Percentiles rank a stretch among this genome's conserved stretches.
Conservation (phyloP, 352 stramenopile species). For the Pythium phragmiticola region DNA sequence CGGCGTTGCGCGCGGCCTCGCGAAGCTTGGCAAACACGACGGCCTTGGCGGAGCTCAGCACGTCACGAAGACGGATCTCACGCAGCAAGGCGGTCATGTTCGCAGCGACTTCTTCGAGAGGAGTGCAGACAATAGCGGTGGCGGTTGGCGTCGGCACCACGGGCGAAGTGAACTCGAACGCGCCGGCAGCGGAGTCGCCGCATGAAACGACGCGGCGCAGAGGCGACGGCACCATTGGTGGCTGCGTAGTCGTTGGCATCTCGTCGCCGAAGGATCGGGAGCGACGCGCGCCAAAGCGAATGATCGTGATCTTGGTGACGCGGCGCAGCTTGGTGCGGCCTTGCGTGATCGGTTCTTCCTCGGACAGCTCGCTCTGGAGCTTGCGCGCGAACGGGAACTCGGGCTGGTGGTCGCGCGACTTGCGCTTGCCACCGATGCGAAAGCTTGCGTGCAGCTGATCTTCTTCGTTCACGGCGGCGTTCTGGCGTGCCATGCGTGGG, state of each 20-base stretch:
- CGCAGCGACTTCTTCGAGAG: constrained; percentile 2
- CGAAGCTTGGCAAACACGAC: constrained; percentile 30
- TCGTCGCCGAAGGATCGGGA: constrained; percentile 22
- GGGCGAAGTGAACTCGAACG: constrained; percentile 1
- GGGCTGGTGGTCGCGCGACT: constrained; percentile 19
- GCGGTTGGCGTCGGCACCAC: background rate
- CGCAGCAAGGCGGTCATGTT: constrained; percentile 18
- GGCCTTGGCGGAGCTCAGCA: constrained; percentile 29
- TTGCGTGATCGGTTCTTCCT: constrained; percentile 17
- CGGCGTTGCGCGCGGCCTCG: constrained; percentile 30
- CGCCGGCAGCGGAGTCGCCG: constrained; percentile 4
- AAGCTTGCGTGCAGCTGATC: background rate
- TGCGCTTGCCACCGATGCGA: constrained; percentile 32
- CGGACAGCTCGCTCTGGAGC: constrained; percentile 3
- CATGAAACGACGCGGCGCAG: constrained; percentile 32
- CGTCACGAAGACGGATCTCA: constrained; percentile 33
- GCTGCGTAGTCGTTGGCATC: background rate
- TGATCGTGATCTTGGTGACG: constrained; percentile 8
- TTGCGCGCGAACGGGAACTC: constrained; percentile 24
- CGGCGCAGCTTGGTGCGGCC: constrained; percentile 28
- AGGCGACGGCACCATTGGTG: constrained; percentile 4
- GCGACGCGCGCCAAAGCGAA: constrained; percentile 8
- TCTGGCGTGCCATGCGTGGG: constrained; percentile 15
- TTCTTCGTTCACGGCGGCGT: constrained; percentile 15
- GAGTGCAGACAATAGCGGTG: background rate